Evolutionary conservation across 2,329 filamentous ascomycete genomes (phyloP), one percentile per base, ranked within the genome.

Genomic region (Colletotrichum nymphaeae): DNA sequence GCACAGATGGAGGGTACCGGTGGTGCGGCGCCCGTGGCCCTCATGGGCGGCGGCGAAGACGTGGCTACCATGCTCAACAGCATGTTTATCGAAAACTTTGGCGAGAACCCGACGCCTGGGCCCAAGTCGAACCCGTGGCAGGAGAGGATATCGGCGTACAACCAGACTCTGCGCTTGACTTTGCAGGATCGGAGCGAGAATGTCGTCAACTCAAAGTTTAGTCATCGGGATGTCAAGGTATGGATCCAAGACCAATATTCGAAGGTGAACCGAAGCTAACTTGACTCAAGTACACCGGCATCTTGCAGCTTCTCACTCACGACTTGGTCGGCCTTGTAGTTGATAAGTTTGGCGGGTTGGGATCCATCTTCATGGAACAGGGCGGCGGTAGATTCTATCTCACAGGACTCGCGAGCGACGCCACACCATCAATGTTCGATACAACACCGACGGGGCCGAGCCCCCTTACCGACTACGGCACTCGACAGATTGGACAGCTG

Each of bases 401-500:
- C 16, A 77, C 77, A 30, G 79, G 78, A 11, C 63, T 82, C 16
- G 75, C 76, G 53, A 76, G 66, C 67, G 80, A 83, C 57, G 66
- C 77, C 32, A 77, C 78, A 3, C 75, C 75, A 52, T 76, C 75
- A 69, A 82, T 82, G 80, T 82, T 82, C 67, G 80, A 81, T 66
- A 75, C 70, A 19, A 58, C 66, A 30, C 22, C 76, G 8, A 64
- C 73, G 2, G 67, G 76, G 11, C 75, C 71, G 65, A 80, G 76
- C 59, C 80, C 80, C 24, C 69, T 82, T 5, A 75, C 76, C 30
- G 79, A 78, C 55, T 79, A 81, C 35, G 79, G 80, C 7, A 78
- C 78, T 35, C 74, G 81, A 37, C 80, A 82, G 42, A 78, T 80
- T 65, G 81, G 77, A 8, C 81, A 83, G 66, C 76, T 85, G 28